Evolutionary conservation across 441 rosid species (phyloP).

Genomic region (Populus tomentosa): DNA sequence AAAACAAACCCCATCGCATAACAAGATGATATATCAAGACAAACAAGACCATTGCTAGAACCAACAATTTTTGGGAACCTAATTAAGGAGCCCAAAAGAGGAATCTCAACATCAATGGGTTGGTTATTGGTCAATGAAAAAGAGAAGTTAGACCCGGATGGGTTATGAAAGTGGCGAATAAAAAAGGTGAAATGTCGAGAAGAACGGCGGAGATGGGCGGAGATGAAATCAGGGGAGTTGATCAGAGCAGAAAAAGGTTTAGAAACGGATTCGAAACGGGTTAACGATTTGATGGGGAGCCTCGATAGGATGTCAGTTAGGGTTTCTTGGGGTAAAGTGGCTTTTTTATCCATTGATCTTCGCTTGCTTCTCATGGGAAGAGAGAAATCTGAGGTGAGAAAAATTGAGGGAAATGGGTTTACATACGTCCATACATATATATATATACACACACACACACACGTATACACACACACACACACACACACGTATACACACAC

Average conservation of each 20-base stretch:
- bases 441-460: too few relatives aligned
- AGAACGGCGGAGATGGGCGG: conserved; percentile 24
- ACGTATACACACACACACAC: too few relatives aligned
- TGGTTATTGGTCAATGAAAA: background rate
- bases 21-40: conserved; percentile 28
- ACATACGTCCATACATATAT: background rate
- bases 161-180: conserved; percentile 19
- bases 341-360: conserved; percentile 1
- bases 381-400: background rate
- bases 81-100: background rate
- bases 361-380: conserved; percentile 16
- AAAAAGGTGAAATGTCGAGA: conserved; percentile 15
- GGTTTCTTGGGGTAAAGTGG: conserved; percentile 1
- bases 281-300: conserved; percentile 31
- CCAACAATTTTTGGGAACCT: conserved; percentile 29
- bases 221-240: conserved; percentile 16
- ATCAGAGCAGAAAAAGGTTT: conserved; percentile 23
- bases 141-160: background rate
- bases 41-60: conserved; percentile 29
- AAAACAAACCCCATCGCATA: conserved; percentile 19
- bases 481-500: too few relatives aligned
- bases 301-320: conserved; percentile 22
- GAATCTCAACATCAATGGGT: background rate
- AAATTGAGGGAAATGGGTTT: background rate
- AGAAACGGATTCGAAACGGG: conserved; percentile 34